A percentile compares a stretch with the other conserved stretches of the same genome.
These are phyloP conservation scores for Mrakia blollopis DNA, from an alignment of 768 basidiomycete genomes.

Conservation along the genomic window DNA sequence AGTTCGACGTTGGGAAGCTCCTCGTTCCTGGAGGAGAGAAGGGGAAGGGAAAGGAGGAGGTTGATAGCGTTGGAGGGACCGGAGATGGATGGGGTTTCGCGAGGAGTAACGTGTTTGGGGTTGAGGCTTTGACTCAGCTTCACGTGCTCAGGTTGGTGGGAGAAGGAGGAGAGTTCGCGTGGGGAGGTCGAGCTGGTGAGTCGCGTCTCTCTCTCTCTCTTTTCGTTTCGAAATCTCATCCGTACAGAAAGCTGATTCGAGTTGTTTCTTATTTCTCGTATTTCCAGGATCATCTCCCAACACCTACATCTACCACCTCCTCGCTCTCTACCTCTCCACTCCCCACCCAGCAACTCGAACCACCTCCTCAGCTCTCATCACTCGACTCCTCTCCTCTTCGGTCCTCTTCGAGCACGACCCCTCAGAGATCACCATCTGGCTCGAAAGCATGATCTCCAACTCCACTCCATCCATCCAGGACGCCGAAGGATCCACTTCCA, in stretches of 20 bases:
- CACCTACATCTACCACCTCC: slow-evolving; percentile 66
- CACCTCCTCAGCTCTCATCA: slow-evolving; percentile 56
- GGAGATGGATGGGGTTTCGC: slow-evolving; percentile 46
- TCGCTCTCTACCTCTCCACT: slow-evolving; percentile 58
- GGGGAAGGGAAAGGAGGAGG: slow-evolving; percentile 41
- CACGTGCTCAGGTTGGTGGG: slow-evolving; percentile 71
- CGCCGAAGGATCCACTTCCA: slow-evolving; percentile 51
- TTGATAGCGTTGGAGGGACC: slow-evolving; percentile 40
- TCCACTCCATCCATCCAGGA: slow-evolving; percentile 49
- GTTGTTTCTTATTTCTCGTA: background rate
- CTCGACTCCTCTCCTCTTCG: slow-evolving; percentile 62
- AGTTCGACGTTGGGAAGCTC: slow-evolving; percentile 81
- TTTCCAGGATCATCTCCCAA: slow-evolving; percentile 45
- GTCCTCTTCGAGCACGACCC: slow-evolving; percentile 74
- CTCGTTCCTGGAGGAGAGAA: slow-evolving; percentile 48
- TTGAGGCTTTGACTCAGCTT: slow-evolving; percentile 63
- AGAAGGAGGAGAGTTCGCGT: slow-evolving; percentile 71
- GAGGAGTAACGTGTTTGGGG: slow-evolving; percentile 44
- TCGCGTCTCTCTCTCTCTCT: background rate
- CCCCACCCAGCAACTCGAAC: slow-evolving; percentile 52
- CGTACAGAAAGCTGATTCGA: background rate
- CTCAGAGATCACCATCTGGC: slow-evolving; percentile 68
- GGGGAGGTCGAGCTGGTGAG: slow-evolving; percentile 69
- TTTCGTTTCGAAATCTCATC: background rate
- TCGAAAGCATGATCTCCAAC: slow-evolving; percentile 51